phyloP scores from a whole-genome alignment of 2,329 filamentous ascomycete species.

The Graphilbum sp. region DNA sequence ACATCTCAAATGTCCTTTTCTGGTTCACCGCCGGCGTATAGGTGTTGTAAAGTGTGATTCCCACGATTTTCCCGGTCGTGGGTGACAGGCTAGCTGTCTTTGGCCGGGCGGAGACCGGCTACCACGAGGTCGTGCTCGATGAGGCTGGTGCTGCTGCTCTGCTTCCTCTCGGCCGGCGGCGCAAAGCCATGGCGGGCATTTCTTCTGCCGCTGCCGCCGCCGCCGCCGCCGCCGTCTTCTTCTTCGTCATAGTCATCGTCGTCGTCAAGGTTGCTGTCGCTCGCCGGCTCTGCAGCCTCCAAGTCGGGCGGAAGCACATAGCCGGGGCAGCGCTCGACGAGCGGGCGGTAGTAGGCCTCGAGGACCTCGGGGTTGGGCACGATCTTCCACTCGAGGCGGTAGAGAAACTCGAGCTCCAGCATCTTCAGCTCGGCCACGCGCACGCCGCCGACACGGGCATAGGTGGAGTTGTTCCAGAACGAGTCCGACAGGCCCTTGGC shows the following conservation, averaged over 20 bases:
- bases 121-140: constrained; percentile 6
- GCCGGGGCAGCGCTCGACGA: constrained; percentile 52
- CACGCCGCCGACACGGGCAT: constrained; percentile 85
- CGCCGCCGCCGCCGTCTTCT: constrained; percentile 1
- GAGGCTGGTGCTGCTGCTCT: constrained; percentile 8
- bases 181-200: not conserved
- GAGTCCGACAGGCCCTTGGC: constrained; percentile 92
- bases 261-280: constrained; percentile 13
- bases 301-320: constrained; percentile 32
- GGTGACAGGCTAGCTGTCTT: too few relatives aligned
- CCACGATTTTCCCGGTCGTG: too few relatives aligned
- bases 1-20: too few relatives aligned
- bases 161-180: not conserved
- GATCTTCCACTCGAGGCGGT: constrained; percentile 89
- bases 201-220: not conserved
- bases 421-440: constrained; percentile 78
- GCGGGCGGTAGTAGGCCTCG: constrained; percentile 78
- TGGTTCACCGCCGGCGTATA: too few relatives aligned
- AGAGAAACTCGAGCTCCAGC: constrained; percentile 84
- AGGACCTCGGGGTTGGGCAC: constrained; percentile 89
- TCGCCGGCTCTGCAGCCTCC: constrained; percentile 7
- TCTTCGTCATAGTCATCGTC: too few relatives aligned
- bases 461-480: constrained; percentile 97
- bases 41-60: too few relatives aligned
- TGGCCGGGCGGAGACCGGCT: constrained; percentile 2